A percentile compares a stretch with the other conserved stretches of the same genome.
These are phyloP conservation scores for Ophiostoma novo-ulmi DNA, from an alignment of 2,329 filamentous ascomycete species.

Conservation along the genomic window DNA sequence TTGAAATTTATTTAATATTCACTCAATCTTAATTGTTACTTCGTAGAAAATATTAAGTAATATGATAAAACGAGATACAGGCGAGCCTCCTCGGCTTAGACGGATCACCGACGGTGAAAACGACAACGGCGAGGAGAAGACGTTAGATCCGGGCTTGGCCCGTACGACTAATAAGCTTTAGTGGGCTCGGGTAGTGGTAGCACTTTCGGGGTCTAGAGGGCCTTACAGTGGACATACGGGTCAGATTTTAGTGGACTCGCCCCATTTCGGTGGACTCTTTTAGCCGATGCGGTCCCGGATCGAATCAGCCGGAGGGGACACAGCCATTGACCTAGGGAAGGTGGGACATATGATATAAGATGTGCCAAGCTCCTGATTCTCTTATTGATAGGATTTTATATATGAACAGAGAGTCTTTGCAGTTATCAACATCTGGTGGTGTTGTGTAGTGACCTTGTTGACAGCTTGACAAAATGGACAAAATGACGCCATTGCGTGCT, in stretches of 20 bases:
- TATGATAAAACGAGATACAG: not conserved
- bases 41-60: not conserved
- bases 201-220: not conserved
- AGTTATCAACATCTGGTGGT: not conserved
- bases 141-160: not conserved
- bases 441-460: not conserved
- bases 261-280: not conserved
- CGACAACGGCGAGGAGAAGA: conserved; percentile 1
- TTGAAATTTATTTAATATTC: not conserved
- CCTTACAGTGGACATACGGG: too few species aligned
- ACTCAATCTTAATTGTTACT: too few species aligned
- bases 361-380: not conserved
- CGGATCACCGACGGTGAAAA: not conserved
- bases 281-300: not conserved
- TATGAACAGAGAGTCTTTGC: not conserved
- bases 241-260: not conserved
- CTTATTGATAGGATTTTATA: not conserved
- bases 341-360: not conserved
- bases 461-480: not conserved
- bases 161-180: not conserved
- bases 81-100: not conserved
- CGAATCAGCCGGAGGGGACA: not conserved
- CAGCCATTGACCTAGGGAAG: not conserved
- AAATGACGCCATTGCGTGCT: conserved; percentile 5
- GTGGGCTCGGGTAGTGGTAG: not conserved